A percentile compares a stretch with the other conserved stretches of the same genome.
Evolutionary conservation across 1,284 basidiomycete species (phyloP).

Genomic region (Xerocomus minutiporus): DNA sequence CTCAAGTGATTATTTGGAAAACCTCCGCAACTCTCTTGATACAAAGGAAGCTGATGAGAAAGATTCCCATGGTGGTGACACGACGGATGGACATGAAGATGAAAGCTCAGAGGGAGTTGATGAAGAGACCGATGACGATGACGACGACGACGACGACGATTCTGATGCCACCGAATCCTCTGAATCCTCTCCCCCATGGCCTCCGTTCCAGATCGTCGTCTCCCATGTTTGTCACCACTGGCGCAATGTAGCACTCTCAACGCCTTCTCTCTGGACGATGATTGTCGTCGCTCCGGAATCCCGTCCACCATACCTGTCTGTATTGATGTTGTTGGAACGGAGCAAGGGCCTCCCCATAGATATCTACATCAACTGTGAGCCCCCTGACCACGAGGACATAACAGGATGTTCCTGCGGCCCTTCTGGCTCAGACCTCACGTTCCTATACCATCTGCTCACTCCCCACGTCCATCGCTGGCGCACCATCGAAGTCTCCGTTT

Average conservation of each 20-base stretch:
- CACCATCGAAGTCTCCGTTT: conserved; percentile 42
- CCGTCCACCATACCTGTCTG: conserved; percentile 14
- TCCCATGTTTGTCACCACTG: conserved; percentile 29
- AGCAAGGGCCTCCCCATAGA: conserved; percentile 27
- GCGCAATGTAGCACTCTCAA: conserved; percentile 28
- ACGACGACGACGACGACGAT: not conserved
- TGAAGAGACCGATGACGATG: conserved; percentile 2
- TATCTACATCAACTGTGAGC: conserved; percentile 18
- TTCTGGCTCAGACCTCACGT: conserved; percentile 29
- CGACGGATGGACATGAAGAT: not conserved
- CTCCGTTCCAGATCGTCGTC: conserved; percentile 17
- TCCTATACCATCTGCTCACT: conserved; percentile 46
- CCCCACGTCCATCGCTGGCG: conserved; percentile 53
- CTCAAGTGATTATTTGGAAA: not conserved
- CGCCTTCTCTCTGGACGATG: conserved; percentile 29
- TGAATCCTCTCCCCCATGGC: not conserved
- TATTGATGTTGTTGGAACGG: conserved; percentile 15
- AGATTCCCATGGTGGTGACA: not conserved
- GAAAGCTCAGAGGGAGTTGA: not conserved
- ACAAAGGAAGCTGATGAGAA: not conserved
- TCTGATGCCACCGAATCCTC: conserved; percentile 9
- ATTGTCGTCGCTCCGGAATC: conserved; percentile 11
- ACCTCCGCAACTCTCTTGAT: not conserved
- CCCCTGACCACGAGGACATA: not conserved
- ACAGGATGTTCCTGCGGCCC: not conserved